Conservation (phyloP, 768 basidiomycete genomes). For the Phylloporus arenicola region DNA sequence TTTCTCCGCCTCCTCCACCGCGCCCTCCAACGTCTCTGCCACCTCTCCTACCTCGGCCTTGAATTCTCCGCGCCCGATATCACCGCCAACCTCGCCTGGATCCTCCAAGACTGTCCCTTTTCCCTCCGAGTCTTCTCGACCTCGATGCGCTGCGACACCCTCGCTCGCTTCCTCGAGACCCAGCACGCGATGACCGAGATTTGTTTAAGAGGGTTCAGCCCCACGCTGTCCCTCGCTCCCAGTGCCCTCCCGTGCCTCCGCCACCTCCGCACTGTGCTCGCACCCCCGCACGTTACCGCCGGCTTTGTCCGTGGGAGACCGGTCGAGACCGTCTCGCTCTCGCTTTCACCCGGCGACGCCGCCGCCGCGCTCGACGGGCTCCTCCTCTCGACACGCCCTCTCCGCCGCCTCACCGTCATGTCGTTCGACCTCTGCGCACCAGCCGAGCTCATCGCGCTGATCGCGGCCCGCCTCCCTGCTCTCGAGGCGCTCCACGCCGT, state of each 20-base stretch:
- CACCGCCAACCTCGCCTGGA: conserved; percentile 39
- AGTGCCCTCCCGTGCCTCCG: conserved; percentile 43
- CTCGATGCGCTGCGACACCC: conserved; percentile 47
- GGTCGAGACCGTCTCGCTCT: conserved; percentile 46
- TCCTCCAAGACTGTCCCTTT: conserved; percentile 42
- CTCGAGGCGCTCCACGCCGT: conserved; percentile 62
- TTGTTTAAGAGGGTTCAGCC: conserved; percentile 49
- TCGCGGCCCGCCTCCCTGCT: conserved; percentile 42
- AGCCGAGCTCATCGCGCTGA: conserved; percentile 40
- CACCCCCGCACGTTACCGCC: conserved; percentile 41
- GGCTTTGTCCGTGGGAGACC: conserved; percentile 45
- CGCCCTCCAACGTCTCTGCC: conserved; percentile 35
- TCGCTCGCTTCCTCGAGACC: conserved; percentile 48
- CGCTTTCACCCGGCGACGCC: conserved; percentile 42
- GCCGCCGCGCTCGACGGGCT: conserved; percentile 42
- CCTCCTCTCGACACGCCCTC: conserved; percentile 31
- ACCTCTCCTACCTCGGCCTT: conserved; percentile 41
- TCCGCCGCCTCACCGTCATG: conserved; percentile 53
- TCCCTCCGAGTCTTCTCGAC: conserved; percentile 46
- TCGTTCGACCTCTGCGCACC: conserved; percentile 49
- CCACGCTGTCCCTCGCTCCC: conserved; percentile 33
- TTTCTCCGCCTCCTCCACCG: conserved; percentile 46
- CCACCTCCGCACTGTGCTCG: conserved; percentile 51
- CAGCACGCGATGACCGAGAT: conserved; percentile 48
- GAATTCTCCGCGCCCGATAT: conserved; percentile 41